Evolutionary conservation across 345 rosid genomes (phyloP).

Genomic region (Gynandropsis gynandra): DNA sequence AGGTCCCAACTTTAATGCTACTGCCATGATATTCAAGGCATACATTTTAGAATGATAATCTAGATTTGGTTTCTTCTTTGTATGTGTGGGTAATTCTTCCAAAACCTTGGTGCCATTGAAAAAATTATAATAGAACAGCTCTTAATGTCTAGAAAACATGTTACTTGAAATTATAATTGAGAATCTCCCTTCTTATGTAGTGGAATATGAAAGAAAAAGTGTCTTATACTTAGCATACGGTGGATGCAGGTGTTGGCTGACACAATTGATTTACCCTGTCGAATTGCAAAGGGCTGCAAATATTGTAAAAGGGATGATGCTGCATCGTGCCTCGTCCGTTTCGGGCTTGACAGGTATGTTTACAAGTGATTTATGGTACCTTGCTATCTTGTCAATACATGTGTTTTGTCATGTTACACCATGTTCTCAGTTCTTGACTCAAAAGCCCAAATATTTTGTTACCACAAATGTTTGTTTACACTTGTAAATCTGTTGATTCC

Average conservation of each 20-base stretch:
- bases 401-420: background rate
- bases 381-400: conserved; percentile 3
- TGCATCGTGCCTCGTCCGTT: conserved; percentile 93
- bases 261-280: conserved; percentile 88
- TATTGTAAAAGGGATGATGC: conserved; percentile 85
- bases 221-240: conserved; percentile 12
- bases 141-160: conserved; percentile 10
- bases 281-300: conserved; percentile 95
- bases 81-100: conserved; percentile 5
- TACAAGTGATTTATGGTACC: conserved; percentile 10
- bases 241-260: conserved; percentile 84
- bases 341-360: conserved; percentile 79
- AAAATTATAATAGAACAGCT: background rate
- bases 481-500: conserved; percentile 33
- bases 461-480: conserved; percentile 17
- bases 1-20: conserved; percentile 26
- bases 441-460: conserved; percentile 13
- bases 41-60: conserved; percentile 9
- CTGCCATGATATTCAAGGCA: background rate
- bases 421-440: background rate
- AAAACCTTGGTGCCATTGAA: background rate
- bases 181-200: background rate
- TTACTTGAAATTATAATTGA: background rate
- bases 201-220: background rate
- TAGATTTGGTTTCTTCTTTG: background rate